Percentiles rank a stretch among this genome's conserved stretches.
Conservation (phyloP, 2,329 filamentous ascomycete genomes). For the Gremmenia infestans region DNA sequence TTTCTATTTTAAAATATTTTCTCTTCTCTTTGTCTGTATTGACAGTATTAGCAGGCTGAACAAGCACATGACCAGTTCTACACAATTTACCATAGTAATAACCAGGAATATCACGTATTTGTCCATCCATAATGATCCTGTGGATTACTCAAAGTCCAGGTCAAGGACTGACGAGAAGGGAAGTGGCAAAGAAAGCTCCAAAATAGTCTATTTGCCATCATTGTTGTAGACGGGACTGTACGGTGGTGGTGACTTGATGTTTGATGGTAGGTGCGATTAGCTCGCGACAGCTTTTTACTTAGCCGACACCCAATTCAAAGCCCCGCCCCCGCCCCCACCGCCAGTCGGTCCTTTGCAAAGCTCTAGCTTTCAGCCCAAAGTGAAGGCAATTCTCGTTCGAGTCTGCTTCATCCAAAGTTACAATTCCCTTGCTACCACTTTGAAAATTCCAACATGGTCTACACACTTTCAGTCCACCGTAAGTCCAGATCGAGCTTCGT, state of each 20-base stretch:
- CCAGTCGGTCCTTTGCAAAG: background rate
- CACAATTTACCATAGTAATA: conserved; percentile 47
- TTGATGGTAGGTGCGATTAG: background rate
- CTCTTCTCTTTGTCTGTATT: conserved; percentile 49
- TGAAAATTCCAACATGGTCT: conserved; percentile 55
- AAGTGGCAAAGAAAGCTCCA: background rate
- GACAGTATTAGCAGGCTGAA: conserved; percentile 1
- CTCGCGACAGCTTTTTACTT: background rate
- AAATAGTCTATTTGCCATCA: background rate
- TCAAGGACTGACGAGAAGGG: background rate
- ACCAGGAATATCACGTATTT: conserved; percentile 41
- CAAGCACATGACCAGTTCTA: background rate
- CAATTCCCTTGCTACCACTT: background rate
- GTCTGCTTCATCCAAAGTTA: conserved; percentile 1
- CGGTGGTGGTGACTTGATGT: background rate
- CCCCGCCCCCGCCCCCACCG: background rate
- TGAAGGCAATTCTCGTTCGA: background rate
- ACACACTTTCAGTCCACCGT: conserved; percentile 61
- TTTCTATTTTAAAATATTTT: conserved; percentile 65
- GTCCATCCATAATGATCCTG: background rate
- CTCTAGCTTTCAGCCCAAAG: background rate
- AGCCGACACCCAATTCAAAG: background rate
- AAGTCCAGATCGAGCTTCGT: background rate
- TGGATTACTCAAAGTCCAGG: too few species aligned
- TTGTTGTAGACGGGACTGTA: background rate